Conservation (phyloP, 2,329 filamentous ascomycete genomes). For the Exophiala oligosperma region DNA sequence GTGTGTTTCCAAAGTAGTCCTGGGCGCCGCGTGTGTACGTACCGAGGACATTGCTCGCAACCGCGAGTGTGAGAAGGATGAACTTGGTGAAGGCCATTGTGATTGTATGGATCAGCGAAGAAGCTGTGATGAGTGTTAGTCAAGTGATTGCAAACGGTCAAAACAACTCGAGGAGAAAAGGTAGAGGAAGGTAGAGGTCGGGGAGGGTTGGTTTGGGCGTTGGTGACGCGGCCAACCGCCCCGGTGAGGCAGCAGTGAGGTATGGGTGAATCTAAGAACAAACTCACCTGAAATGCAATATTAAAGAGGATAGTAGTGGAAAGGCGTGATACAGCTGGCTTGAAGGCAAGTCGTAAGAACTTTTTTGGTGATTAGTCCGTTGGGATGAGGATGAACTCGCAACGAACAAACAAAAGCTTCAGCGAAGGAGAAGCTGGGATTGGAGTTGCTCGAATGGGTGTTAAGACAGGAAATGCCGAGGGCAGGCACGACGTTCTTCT, state of each 20-base stretch:
- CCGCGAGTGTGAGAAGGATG: constrained; percentile 57
- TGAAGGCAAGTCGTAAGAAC: constrained; percentile 21
- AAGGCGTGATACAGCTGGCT: constrained; percentile 14
- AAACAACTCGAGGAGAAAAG: constrained; percentile 5
- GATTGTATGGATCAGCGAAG: constrained; percentile 21
- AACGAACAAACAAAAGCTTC: constrained; percentile 25
- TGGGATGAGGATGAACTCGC: constrained; percentile 18
- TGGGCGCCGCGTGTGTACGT: constrained; percentile 25
- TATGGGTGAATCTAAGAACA: constrained; percentile 1
- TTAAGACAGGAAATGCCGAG: constrained; percentile 20
- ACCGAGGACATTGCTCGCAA: constrained; percentile 54
- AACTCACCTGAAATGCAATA: constrained; percentile 31
- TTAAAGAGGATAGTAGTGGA: constrained; percentile 27
- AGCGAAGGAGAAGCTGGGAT: constrained; percentile 26
- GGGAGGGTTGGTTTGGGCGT: not conserved
- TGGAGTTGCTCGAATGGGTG: constrained; percentile 18
- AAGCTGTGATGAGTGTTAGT: constrained; percentile 22
- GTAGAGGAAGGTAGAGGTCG: not conserved
- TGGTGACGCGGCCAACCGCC: not conserved
- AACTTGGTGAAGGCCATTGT: constrained; percentile 57
- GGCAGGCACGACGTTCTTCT: constrained; percentile 27
- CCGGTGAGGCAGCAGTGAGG: not conserved
- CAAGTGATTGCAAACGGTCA: constrained; percentile 1
- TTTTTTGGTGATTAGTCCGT: constrained; percentile 25
- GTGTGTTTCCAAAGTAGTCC: not conserved